These are phyloP conservation scores for Allantophomopsis lycopodina DNA, from an alignment of 2,329 filamentous ascomycete species.

Conservation along the genomic window DNA sequence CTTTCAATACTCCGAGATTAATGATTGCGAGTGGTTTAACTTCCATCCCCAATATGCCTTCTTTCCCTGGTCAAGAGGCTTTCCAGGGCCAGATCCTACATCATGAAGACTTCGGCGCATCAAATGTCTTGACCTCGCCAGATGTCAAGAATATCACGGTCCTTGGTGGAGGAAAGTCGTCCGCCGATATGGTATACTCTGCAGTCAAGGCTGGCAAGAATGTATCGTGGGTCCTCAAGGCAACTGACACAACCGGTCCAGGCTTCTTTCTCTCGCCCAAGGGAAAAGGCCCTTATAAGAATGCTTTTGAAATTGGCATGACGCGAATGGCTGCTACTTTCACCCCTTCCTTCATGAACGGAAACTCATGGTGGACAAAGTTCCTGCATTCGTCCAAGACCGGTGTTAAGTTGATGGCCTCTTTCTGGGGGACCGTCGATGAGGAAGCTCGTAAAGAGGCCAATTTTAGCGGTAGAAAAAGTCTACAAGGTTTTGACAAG, in stretches of 20 bases:
- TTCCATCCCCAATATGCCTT: constrained; percentile 15
- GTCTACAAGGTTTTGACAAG: no score
- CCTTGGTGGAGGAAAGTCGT: constrained; percentile 22
- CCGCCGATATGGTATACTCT: constrained; percentile 23
- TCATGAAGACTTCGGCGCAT: constrained; percentile 19
- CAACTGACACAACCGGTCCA: constrained; percentile 16
- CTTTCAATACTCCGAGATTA: constrained; percentile 1
- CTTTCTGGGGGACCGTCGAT: no score
- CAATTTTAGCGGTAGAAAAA: no score
- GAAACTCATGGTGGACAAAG: no score
- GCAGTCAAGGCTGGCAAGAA: constrained; percentile 17
- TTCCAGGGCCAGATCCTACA: constrained; percentile 19
- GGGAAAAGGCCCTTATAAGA: constrained; percentile 13
- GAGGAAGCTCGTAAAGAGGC: no score
- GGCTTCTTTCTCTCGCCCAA: constrained; percentile 15
- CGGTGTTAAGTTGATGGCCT: no score
- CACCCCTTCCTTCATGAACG: no score
- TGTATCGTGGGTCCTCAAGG: constrained; percentile 21
- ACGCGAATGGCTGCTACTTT: no score
- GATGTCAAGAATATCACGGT: constrained; percentile 15
- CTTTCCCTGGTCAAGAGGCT: constrained; percentile 12
- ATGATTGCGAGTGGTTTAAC: constrained; percentile 6
- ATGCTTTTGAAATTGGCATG: constrained; percentile 14
- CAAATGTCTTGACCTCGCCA: constrained; percentile 9
- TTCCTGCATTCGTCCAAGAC: no score